Percentiles rank a stretch among this genome's conserved stretches.
These are phyloP conservation scores for Podaxis sp. DNA, from an alignment of 768 basidiomycete species.

Conservation along the genomic window DNA sequence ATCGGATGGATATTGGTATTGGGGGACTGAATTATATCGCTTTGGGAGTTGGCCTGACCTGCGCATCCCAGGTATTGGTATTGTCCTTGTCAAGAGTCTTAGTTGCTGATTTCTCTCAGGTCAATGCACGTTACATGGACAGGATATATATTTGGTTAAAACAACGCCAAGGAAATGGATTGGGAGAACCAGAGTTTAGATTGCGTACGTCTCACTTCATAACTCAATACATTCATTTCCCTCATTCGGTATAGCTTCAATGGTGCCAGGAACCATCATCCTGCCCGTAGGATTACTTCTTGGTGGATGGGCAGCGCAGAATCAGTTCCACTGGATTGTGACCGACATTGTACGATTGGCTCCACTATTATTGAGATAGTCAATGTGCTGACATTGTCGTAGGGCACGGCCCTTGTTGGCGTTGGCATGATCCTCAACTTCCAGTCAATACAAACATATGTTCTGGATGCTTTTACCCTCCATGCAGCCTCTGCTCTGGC, in stretches of 20 bases:
- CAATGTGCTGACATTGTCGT: not conserved
- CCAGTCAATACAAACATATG: constrained; percentile 64
- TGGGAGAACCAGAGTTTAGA: constrained; percentile 51
- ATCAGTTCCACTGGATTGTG: constrained; percentile 64
- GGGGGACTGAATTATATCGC: constrained; percentile 71
- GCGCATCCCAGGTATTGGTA: constrained; percentile 39
- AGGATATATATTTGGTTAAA: constrained; percentile 50
- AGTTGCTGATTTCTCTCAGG: not conserved
- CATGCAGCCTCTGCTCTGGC: constrained; percentile 73
- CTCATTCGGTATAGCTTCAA: constrained; percentile 40
- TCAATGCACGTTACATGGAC: constrained; percentile 60
- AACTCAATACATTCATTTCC: constrained; percentile 3
- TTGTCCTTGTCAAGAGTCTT: too few relatives aligned
- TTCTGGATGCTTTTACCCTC: constrained; percentile 66
- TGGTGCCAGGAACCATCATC: constrained; percentile 56
- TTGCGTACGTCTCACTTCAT: constrained; percentile 35
- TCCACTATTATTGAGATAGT: constrained; percentile 6
- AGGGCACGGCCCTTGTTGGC: constrained; percentile 61
- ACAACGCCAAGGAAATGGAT: constrained; percentile 42
- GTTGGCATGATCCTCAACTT: constrained; percentile 59
- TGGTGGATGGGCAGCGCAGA: constrained; percentile 67
- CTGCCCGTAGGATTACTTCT: constrained; percentile 71
- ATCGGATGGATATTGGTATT: constrained; percentile 56
- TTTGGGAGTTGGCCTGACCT: constrained; percentile 60
- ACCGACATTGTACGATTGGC: constrained; percentile 48